Percentiles rank a stretch among this genome's conserved stretches.
Conservation (phyloP, 805 yeast genomes). For the Candida maesae region DNA sequence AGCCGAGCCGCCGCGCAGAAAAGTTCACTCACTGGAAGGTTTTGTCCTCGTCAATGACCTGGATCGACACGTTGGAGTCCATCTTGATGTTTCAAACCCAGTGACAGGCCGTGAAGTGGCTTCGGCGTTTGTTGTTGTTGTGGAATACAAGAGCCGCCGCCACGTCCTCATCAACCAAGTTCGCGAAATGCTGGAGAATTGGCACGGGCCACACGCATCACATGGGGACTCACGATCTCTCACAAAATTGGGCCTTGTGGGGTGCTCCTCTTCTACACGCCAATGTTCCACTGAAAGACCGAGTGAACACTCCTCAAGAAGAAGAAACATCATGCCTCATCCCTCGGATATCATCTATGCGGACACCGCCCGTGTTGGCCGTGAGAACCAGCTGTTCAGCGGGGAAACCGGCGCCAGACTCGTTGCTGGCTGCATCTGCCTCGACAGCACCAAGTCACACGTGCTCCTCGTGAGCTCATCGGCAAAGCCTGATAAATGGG, state of each 20-base stretch:
- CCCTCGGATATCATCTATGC: constrained; percentile 7
- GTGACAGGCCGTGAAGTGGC: constrained; percentile 1
- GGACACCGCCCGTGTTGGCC: constrained; percentile 16
- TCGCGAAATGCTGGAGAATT: background rate
- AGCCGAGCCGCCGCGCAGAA: background rate
- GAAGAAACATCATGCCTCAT: too few relatives aligned
- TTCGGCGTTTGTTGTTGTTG: background rate
- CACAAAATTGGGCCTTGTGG: too few relatives aligned
- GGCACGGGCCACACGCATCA: too few relatives aligned
- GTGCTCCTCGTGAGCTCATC: constrained; percentile 80
- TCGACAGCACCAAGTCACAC: constrained; percentile 50
- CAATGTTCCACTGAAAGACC: background rate
- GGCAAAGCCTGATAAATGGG: constrained; percentile 69
- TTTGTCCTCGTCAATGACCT: constrained; percentile 51
- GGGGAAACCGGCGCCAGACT: constrained; percentile 65
- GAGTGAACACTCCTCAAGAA: too few relatives aligned
- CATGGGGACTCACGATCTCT: too few relatives aligned
- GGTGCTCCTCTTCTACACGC: too few relatives aligned
- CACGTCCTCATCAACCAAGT: background rate
- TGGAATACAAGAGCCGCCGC: background rate
- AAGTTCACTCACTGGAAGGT: constrained; percentile 33
- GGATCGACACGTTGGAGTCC: constrained; percentile 35
- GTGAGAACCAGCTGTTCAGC: constrained; percentile 43
- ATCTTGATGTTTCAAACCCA: too few relatives aligned
- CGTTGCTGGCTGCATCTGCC: constrained; percentile 89